phyloP scores from a whole-genome alignment of 257 asterid species.

The Eustoma russellianum region DNA sequence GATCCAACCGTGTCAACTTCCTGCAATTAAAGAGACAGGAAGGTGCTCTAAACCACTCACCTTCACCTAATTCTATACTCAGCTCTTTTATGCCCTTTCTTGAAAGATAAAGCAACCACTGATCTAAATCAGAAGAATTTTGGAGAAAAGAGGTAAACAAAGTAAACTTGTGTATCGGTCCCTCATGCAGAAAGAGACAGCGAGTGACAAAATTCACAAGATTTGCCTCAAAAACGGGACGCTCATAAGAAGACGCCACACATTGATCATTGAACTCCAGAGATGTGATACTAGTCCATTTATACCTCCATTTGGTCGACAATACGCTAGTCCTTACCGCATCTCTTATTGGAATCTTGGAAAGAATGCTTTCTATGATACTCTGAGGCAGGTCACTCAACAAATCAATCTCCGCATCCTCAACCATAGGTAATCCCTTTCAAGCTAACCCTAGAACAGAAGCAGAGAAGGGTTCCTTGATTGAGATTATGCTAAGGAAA shows the following conservation, averaged over 20 bases:
- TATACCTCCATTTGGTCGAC: conserved; percentile 74
- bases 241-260: conserved; percentile 23
- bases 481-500: neutral
- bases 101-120: conserved; percentile 83
- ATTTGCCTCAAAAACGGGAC: conserved; percentile 24
- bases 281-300: conserved; percentile 66
- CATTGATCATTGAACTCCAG: conserved; percentile 63
- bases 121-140: conserved; percentile 56
- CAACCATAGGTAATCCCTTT: conserved; percentile 30
- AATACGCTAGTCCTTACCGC: conserved; percentile 67
- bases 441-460: neutral
- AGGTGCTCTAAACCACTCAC: conserved; percentile 76
- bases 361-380: conserved; percentile 60
- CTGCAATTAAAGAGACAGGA: conserved; percentile 55
- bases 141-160: conserved; percentile 39
- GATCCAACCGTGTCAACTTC: conserved; percentile 57
- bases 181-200: conserved; percentile 68
- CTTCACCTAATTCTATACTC: conserved; percentile 62
- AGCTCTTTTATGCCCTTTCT: conserved; percentile 64
- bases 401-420: conserved; percentile 31
- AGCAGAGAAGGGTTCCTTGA: too few relatives aligned
- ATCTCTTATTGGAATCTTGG: conserved; percentile 63
- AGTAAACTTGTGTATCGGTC: conserved; percentile 72
- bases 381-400: conserved; percentile 82
- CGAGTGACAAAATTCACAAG: conserved; percentile 53